Evolutionary conservation across 192 early-diverging fungal species (phyloP).

Genomic region (Paraglomus brasilianum): DNA sequence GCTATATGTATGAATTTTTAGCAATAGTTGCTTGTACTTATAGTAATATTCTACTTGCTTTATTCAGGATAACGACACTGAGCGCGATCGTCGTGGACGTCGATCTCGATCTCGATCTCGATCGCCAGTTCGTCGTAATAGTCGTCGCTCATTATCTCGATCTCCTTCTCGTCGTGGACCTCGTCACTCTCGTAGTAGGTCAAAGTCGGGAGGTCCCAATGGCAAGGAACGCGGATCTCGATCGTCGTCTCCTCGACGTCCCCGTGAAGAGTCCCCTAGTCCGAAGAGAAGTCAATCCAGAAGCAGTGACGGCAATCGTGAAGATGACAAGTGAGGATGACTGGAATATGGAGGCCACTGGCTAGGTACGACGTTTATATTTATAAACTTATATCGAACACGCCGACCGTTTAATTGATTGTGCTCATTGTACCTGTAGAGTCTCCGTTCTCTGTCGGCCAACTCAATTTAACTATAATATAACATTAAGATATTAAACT

Average conservation of each 20-base stretch:
- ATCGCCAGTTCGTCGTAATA: slow-evolving; percentile 41
- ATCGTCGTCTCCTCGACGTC: slow-evolving; percentile 11
- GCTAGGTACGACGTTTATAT: too few relatives aligned
- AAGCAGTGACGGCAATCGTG: slow-evolving; percentile 24
- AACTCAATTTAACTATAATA: too few relatives aligned
- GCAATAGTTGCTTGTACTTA: background rate
- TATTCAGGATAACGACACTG: slow-evolving; percentile 33
- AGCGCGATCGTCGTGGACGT: slow-evolving; percentile 52
- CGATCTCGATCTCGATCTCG: slow-evolving; percentile 53
- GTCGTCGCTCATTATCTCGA: slow-evolving; percentile 36
- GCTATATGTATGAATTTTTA: background rate
- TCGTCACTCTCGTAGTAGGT: slow-evolving; percentile 43
- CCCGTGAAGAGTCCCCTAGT: slow-evolving; percentile 19
- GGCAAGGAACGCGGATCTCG: slow-evolving; percentile 21
- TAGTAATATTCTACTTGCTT: slow-evolving; percentile 8
- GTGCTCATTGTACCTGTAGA: too few relatives aligned
- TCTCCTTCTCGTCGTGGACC: slow-evolving; percentile 40
- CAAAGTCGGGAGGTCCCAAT: slow-evolving; percentile 12
- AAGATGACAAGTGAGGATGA: slow-evolving; percentile 28
- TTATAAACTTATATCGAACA: too few relatives aligned
- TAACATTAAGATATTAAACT: too few relatives aligned
- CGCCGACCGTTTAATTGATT: too few relatives aligned
- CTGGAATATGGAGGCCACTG: too few relatives aligned
- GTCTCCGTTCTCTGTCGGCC: too few relatives aligned
- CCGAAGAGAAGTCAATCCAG: slow-evolving; percentile 29